Conservation (phyloP, 805 yeast genomes). For the Lachancea mirantina region DNA sequence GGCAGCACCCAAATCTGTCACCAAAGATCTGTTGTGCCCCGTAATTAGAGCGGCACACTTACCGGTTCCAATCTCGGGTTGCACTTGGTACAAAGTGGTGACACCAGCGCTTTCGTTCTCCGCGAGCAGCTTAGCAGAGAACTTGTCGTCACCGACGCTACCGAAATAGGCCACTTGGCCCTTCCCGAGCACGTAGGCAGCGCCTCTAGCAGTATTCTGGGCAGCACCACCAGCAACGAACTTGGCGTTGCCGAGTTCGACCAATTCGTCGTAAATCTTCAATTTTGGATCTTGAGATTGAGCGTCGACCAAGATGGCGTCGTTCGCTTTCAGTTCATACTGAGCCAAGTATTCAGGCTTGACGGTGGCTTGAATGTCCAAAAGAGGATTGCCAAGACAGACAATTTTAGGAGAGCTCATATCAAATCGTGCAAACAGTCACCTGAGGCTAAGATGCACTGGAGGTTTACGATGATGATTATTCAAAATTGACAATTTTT, state of each 20-base stretch:
- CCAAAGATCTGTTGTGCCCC: slow-evolving; percentile 85
- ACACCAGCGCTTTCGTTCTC: slow-evolving; percentile 91
- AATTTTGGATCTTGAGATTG: slow-evolving; percentile 67
- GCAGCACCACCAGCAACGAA: slow-evolving; percentile 99
- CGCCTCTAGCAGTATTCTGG: slow-evolving; percentile 98
- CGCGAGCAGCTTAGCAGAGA: slow-evolving; percentile 66
- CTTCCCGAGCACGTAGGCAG: slow-evolving; percentile 81
- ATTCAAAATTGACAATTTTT: no score
- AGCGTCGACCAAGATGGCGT: slow-evolving; percentile 67
- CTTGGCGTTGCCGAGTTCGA: slow-evolving; percentile 51
- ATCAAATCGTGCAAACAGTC: no score
- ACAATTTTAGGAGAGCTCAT: slow-evolving; percentile 46
- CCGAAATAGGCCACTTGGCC: slow-evolving; percentile 89
- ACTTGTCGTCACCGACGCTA: slow-evolving; percentile 89
- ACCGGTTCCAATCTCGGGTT: slow-evolving; percentile 76
- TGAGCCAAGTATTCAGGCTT: slow-evolving; percentile 62
- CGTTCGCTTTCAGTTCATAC: slow-evolving; percentile 81
- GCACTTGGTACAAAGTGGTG: slow-evolving; percentile 75
- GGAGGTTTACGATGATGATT: no score
- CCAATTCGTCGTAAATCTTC: slow-evolving; percentile 78
- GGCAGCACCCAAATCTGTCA: slow-evolving; percentile 96
- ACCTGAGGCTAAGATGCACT: no score
- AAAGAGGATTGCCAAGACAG: slow-evolving; percentile 87
- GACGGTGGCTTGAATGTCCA: slow-evolving; percentile 79
- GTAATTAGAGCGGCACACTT: slow-evolving; percentile 95